Conservation (phyloP, 2,329 filamentous ascomycete genomes). For the Pestalotiopsis sp. region DNA sequence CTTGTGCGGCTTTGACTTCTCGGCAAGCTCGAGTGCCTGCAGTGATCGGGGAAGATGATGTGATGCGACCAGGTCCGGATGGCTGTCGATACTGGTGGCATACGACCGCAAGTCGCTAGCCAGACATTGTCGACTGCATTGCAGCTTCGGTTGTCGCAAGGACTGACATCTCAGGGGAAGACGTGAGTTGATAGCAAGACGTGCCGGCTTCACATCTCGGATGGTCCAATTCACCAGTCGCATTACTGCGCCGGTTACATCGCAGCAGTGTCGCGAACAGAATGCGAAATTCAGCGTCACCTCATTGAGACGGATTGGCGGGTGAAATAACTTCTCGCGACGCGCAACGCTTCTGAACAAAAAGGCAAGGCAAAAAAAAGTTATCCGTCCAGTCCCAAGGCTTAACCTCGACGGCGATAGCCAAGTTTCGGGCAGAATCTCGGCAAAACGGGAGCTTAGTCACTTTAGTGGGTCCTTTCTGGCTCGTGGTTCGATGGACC, state of each 20-base stretch:
- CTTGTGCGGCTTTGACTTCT: conserved; percentile 4
- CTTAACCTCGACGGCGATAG: background rate
- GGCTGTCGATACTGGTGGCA: background rate
- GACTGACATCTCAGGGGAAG: background rate
- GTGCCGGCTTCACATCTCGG: conserved; percentile 33
- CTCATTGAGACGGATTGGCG: background rate
- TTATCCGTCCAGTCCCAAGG: background rate
- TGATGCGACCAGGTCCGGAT: background rate
- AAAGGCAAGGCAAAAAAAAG: background rate
- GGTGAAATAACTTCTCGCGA: background rate
- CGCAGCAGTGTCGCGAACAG: conserved; percentile 13
- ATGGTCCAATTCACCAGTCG: conserved; percentile 28
- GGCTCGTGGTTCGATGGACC: conserved; percentile 2
- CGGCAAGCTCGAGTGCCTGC: background rate
- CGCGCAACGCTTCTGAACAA: background rate
- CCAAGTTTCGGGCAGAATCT: conserved; percentile 8
- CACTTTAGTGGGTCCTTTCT: conserved; percentile 5
- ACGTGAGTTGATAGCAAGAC: conserved; percentile 18
- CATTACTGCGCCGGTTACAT: conserved; percentile 34
- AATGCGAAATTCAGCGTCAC: background rate
- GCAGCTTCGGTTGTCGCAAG: background rate
- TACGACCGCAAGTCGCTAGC: background rate
- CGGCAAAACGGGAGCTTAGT: conserved; percentile 15
- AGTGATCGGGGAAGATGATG: background rate
- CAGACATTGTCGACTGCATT: background rate